Base-by-base conservation (phyloP, 1,284 basidiomycete genomes). In the Leccinum cinnamomeum region DNA sequence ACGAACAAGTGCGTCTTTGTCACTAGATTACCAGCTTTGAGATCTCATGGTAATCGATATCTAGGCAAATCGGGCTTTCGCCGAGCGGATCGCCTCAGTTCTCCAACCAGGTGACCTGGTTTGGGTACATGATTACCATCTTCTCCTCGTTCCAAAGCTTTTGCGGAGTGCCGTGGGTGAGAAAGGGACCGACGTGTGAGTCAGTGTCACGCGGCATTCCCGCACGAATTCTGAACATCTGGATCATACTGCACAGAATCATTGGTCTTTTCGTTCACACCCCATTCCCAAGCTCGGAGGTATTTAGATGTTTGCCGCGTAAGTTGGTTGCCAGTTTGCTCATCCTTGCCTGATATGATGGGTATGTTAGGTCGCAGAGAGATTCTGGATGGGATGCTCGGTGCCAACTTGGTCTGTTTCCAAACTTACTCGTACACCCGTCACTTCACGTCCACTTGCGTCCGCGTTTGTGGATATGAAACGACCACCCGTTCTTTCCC, bases 401-500 rank as follows among this genome's bases (percentile, higher is more conserved):
- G 96, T 50, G 95, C 97, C 58, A 97, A 98, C 78, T 84, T 98
- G 46, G 89, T 98, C 41, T 95, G 94, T 77, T 98, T 98, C 90
- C 94, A 95, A 84, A 97, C 97, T 0, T 98, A 98, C 78, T 96
- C 95, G 16, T 99, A 99, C 80, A 91, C 93, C 14, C 88, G 97
- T 28, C 97, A 98, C 79, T 98, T 98, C 78, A 87, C 90, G 46
- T 96, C 94, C 7, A 93, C 93, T 2, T 98, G 97, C 76, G 91
- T 98, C 64, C 90, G 97, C 28, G 96, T 99, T 7, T 96, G 94
- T 76, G 97, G 97, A 3, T 95, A 95, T 78, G 97, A 99, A 75
- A 90, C 91, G 2, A 90, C 89, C 0, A 77, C 89, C 3, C 82
- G 84, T 20, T 51, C 69, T 33, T 81, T 84, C 30, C 81, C 87